Conservation (phyloP, 768 basidiomycete species). For the Punctularia strigosozonata region DNA sequence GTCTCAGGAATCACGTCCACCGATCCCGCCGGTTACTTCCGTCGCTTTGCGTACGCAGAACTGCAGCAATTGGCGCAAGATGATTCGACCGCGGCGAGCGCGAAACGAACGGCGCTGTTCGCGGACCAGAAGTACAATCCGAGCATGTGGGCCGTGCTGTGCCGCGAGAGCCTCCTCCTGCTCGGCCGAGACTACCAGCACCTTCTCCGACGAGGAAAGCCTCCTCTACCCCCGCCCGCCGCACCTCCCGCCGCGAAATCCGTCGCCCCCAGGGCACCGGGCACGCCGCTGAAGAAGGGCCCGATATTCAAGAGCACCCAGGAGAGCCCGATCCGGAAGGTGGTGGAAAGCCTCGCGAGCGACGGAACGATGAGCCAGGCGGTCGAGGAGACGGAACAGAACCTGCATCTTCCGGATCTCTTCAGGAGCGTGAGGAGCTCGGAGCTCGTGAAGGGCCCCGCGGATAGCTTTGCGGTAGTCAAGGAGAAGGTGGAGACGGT, state of each 20-base stretch:
- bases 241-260: slow-evolving; percentile 18
- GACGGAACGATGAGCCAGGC: slow-evolving; percentile 32
- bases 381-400: slow-evolving; percentile 37
- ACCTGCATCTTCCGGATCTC: slow-evolving; percentile 36
- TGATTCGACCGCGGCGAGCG: slow-evolving; percentile 23
- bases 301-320: slow-evolving; percentile 32
- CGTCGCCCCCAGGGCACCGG: slow-evolving; percentile 25
- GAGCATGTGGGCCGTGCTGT: slow-evolving; percentile 49
- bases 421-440: slow-evolving; percentile 27
- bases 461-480: slow-evolving; percentile 4
- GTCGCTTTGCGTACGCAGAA: slow-evolving; percentile 58
- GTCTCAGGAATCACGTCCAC: slow-evolving; percentile 53
- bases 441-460: slow-evolving; percentile 2
- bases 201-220: slow-evolving; percentile 46
- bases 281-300: slow-evolving; percentile 24
- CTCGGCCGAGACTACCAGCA: slow-evolving; percentile 63
- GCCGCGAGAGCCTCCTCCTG: slow-evolving; percentile 43
- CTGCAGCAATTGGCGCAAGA: slow-evolving; percentile 39
- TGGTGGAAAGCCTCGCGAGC: slow-evolving; percentile 47
- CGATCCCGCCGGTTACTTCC: slow-evolving; percentile 36
- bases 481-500: slow-evolving; percentile 11
- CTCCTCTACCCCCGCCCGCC: slow-evolving; percentile 17
- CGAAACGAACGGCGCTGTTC: slow-evolving; percentile 46
- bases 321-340: slow-evolving; percentile 38
- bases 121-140: slow-evolving; percentile 57